Conservation (phyloP, 2,329 filamentous ascomycete species). For the Podosphaera fusca region DNA sequence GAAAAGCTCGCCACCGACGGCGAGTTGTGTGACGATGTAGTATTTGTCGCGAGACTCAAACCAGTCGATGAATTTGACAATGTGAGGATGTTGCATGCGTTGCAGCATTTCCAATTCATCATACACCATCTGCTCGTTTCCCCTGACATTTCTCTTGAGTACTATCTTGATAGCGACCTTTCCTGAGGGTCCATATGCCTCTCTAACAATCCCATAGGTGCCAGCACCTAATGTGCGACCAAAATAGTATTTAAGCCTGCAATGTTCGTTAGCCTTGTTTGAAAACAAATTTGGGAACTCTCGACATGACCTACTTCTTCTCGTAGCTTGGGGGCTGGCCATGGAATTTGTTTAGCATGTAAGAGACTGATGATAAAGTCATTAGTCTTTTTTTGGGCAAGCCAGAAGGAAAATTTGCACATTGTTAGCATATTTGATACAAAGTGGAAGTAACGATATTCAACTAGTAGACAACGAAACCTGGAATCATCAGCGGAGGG, state of each 20-base stretch:
- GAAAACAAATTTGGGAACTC: constrained; percentile 4
- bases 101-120: constrained; percentile 92
- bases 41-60: constrained; percentile 99
- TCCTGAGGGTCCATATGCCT: constrained; percentile 64
- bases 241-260: constrained; percentile 68
- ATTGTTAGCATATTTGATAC: constrained; percentile 1
- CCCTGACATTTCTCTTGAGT: constrained; percentile 95
- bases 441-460: not conserved
- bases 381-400: not conserved
- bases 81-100: constrained; percentile 75
- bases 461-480: not conserved
- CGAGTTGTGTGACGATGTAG: constrained; percentile 94
- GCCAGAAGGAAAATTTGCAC: not conserved
- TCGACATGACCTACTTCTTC: constrained; percentile 65
- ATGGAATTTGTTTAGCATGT: constrained; percentile 86
- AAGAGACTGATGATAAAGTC: constrained; percentile 35
- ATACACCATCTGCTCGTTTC: constrained; percentile 96
- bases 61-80: constrained; percentile 95
- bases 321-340: constrained; percentile 97
- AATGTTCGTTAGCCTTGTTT: constrained; percentile 2
- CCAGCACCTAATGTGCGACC: constrained; percentile 85
- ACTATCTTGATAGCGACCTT: constrained; percentile 98
- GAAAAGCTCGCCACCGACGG: constrained; percentile 88
- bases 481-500: not conserved
- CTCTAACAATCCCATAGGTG: constrained; percentile 93